Base-by-base conservation (phyloP, 257 asterid species). In the Phtheirospermum japonicum region DNA sequence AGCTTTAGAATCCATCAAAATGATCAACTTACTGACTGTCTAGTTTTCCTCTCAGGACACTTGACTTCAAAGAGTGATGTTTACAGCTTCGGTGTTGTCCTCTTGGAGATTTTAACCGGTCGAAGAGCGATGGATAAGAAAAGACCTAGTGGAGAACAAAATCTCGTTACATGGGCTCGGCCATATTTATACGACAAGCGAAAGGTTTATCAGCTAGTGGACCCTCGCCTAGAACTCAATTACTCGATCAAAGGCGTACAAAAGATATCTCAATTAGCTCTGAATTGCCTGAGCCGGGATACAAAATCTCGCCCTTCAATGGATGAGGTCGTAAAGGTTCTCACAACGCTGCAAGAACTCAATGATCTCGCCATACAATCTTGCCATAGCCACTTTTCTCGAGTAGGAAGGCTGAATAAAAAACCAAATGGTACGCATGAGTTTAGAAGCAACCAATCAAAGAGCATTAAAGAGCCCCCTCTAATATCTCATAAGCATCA, bases 61-160 rank as follows among this genome's bases (percentile, higher is more conserved):
- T 71, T 91, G 85, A 84, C 92, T 23, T 74, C 98, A 43, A 91
- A 83, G 86, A 91, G 98, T 52, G 98, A 88, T 18, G 95, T 91
- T 12, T 91, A 88, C 52, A 91, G 98, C 78, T 91, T 88, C 5
- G 98, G 98, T 1, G 98, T 91, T 10, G 98, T 88, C 45, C 90
- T 91, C 61, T 63, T 88, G 71, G 98, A 91, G 63, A 86, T 91
- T 34, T 66, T 91, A 76, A 91, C 98, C 0, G 98, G 98, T 7
- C 67, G 96, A 71, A 81, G 95, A 65, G 88, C 96, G 2, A 84
- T 91, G 98, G 96, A 91, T 81, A 91, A 88, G 71, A 88, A 86
- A 68, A 77, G 96, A 8, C 94, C 95, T 0, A 84, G 94, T 18
- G 96, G 94, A 40, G 98, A 91, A 70, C 96, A 91, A 59, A 88